Evolutionary conservation across 73 alveolate species (phyloP).

Genomic region (Stentor roeselii): DNA sequence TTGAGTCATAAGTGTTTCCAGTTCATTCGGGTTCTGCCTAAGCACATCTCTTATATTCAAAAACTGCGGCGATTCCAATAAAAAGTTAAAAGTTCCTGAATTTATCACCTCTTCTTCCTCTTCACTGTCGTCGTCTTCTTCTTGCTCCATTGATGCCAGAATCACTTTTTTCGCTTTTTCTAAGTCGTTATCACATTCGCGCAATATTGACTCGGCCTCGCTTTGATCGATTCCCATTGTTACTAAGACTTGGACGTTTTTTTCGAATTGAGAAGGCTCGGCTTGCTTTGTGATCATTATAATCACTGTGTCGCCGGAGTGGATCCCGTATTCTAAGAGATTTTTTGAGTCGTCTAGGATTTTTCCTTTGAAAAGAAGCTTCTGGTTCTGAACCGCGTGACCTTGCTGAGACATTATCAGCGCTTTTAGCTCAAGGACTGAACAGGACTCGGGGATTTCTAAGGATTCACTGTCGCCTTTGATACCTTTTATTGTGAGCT

Average conservation of each 20-base stretch:
- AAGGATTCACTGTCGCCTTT: not conserved
- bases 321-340: slow-evolving; percentile 1
- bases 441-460: not conserved
- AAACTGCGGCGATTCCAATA: not conserved
- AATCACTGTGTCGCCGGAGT: not conserved
- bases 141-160: not conserved
- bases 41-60: not conserved
- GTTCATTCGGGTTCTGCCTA: not conserved
- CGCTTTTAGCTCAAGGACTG: slow-evolving; percentile 13
- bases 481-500: not conserved
- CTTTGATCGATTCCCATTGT: not conserved
- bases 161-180: not conserved
- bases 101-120: not conserved
- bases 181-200: not conserved
- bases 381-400: slow-evolving; percentile 10
- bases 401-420: not conserved
- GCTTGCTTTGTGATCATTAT: not conserved
- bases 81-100: not conserved
- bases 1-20: not conserved
- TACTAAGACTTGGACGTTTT: not conserved
- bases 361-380: slow-evolving; percentile 22
- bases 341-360: slow-evolving; percentile 4
- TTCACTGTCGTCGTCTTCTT: slow-evolving; percentile 18
- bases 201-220: not conserved
- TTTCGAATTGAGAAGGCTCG: not conserved